Base-by-base conservation (phyloP, 2,329 filamentous ascomycete genomes). In the Colletotrichum cereale region DNA sequence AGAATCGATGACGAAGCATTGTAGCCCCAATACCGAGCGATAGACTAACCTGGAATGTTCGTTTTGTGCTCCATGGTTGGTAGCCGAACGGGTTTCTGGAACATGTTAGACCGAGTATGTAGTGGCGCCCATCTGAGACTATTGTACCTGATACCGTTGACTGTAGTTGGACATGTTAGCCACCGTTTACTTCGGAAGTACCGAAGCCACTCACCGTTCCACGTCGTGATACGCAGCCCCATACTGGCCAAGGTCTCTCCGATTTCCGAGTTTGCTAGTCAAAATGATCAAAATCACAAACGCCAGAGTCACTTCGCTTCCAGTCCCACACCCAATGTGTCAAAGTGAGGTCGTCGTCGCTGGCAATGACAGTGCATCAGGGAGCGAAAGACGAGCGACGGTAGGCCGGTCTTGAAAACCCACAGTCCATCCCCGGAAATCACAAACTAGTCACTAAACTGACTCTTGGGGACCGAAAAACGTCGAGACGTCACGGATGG, bases 141-240 rank as follows among this genome's bases (percentile, higher is more conserved):
- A 61, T n/a, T 48, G 69, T 67, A 92, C 92, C 91, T 89, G 79
- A 96, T 95, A 77, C 93, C 93, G 80, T 95, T 95, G 53, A 95
- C 92, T 95, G 74, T 29, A 75, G 40, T 8, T 38, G 26, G 62
- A 72, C 6, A 56, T 60, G 77, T 78, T 69, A 83, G 79, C 67
- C 24, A 57, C 2, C 6, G 18, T 24, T 14, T 24, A 24, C 50
- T 21, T 16, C 1, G 2, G 1, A n/a, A 11, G 53, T 38, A 10
- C 8, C 18, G 3, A 31, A 16, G 5, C 10, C 24, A 75, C 87
- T 79, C 81, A 93, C 93, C 93, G 83, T 96, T 96, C 93, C 93
- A 96, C 18, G 92, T 93, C 3, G 93, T 96, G 76, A 97, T 94
- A 73, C 94, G 91, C 74, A 97, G 84, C 21, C 86, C 88, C 92